Evolutionary conservation across 306 rosid species (phyloP), one percentile per base, ranked within the genome.

Genomic region (Glycine tomentella): DNA sequence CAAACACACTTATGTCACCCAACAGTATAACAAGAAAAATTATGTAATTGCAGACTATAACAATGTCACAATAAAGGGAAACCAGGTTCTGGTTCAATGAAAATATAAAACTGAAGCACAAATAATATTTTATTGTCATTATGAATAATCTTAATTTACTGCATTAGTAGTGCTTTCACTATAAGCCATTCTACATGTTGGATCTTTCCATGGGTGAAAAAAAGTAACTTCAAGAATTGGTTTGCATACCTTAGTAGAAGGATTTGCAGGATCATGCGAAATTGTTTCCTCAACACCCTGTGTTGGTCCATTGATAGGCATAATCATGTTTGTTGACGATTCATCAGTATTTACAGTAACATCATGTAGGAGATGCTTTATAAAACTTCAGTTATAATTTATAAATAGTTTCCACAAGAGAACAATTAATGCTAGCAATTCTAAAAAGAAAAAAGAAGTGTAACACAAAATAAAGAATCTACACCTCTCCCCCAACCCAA

Each of bases 171-270:
- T 81, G 40, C 49, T 70, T 68, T 53, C 49, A 33, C 46, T n/a
- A n/a, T n/a, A n/a, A n/a, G n/a, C n/a, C n/a, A n/a, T n/a, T n/a
- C n/a, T n/a, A n/a, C n/a, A n/a, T 53, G 46, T 38, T 44, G 38
- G 16, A n/a, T 75, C 36, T 65, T 62, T 31, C 74, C 20, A 51
- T 12, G 40, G 74, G 48, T 5, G n/a, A 82, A 49, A 73, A 51
- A 58, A 52, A 77, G 49, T 50, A 57, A 79, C 25, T 61, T 48
- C 34, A 36, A 0, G 12, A 34, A 48, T 57, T 17, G 52, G 81
- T 34, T 65, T 48, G 71, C 80, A 80, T 58, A 91, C 97, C 97
- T 90, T 78, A 15, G 83, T 45, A 78, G 85, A 80, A 76, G 78
- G 67, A 57, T 69, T 65, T 78, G 17, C 72, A 81, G 34, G 75